phyloP scores from a whole-genome alignment of 2,329 filamentous ascomycete species.

The Aspergillus sp. region DNA sequence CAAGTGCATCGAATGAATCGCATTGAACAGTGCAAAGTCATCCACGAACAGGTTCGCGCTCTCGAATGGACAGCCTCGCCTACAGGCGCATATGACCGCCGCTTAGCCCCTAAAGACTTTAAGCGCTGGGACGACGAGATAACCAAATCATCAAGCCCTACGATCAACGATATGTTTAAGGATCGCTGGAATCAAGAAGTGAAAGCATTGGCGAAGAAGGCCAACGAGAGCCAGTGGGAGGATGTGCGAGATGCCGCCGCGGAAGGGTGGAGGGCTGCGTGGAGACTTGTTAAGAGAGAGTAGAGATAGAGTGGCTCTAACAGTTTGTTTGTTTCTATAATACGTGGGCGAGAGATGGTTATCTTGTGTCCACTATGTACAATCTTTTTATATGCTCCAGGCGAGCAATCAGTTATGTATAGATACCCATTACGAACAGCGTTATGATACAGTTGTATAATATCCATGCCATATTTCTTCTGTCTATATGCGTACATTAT shows the following conservation, averaged over 20 bases:
- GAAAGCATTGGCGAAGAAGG: slow-evolving; percentile 60
- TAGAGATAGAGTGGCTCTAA: slow-evolving; percentile 9
- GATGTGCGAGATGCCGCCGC: slow-evolving; percentile 44
- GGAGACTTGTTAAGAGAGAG: slow-evolving; percentile 26
- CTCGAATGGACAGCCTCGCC: slow-evolving; percentile 37
- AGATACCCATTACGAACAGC: slow-evolving; percentile 1
- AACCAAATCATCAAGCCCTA: slow-evolving; percentile 25
- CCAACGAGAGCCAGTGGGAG: slow-evolving; percentile 63
- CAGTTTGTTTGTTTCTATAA: background rate
- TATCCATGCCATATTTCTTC: background rate
- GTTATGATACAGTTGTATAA: slow-evolving; percentile 2
- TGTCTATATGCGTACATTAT: background rate
- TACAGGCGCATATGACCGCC: slow-evolving; percentile 30
- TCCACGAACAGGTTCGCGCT: slow-evolving; percentile 39
- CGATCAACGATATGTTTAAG: slow-evolving; percentile 64
- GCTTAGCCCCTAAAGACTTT: slow-evolving; percentile 12
- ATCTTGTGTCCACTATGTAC: background rate
- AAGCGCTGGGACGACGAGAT: slow-evolving; percentile 7
- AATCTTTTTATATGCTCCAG: background rate
- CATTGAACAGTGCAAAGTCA: slow-evolving; percentile 38
- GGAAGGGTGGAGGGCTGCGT: slow-evolving; percentile 51
- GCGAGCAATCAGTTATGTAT: background rate
- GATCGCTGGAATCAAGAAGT: slow-evolving; percentile 75
- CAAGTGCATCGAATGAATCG: slow-evolving; percentile 67
- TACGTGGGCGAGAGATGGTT: background rate